Conservation (phyloP, 2,329 filamentous ascomycete species). For the Clonostachys rhizophaga region DNA sequence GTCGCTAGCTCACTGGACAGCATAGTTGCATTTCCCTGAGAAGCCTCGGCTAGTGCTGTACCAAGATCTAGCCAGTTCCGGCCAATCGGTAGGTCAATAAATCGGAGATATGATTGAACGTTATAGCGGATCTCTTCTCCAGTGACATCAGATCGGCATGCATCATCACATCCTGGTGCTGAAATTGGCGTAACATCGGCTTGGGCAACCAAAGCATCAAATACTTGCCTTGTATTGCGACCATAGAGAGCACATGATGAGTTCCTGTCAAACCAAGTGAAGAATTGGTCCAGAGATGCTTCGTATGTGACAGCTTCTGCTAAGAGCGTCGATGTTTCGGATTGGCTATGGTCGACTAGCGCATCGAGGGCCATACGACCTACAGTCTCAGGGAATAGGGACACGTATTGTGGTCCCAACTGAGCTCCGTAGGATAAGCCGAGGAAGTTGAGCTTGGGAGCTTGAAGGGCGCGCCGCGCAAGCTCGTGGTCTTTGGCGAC, state of each 20-base stretch:
- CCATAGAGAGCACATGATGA: constrained; percentile 8
- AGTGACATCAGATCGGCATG: constrained; percentile 10
- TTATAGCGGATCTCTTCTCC: constrained; percentile 13
- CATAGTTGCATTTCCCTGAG: constrained; percentile 10
- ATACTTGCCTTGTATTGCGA: constrained; percentile 5
- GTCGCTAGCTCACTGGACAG: constrained; percentile 6
- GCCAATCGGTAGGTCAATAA: constrained; percentile 4
- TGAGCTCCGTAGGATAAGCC: constrained; percentile 29
- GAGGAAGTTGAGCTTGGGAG: constrained; percentile 19
- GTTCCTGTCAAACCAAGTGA: constrained; percentile 12
- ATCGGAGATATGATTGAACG: constrained; percentile 5
- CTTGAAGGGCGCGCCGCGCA: constrained; percentile 11
- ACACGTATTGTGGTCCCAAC: constrained; percentile 22
- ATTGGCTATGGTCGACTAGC: constrained; percentile 13
- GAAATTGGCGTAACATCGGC: constrained; percentile 8
- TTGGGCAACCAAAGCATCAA: constrained; percentile 6
- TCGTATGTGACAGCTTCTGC: constrained; percentile 9
- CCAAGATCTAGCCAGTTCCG: constrained; percentile 9
- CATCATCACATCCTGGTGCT: constrained; percentile 1
- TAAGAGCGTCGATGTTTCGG: constrained; percentile 7
- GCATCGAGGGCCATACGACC: constrained; percentile 18
- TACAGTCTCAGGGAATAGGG: constrained; percentile 16
- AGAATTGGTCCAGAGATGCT: constrained; percentile 9
- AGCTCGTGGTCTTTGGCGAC: constrained; percentile 14
- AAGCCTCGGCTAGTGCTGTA: constrained; percentile 7